These are phyloP conservation scores for Zarea fungicola DNA, from an alignment of 2,329 filamentous ascomycete genomes.

Conservation along the genomic window DNA sequence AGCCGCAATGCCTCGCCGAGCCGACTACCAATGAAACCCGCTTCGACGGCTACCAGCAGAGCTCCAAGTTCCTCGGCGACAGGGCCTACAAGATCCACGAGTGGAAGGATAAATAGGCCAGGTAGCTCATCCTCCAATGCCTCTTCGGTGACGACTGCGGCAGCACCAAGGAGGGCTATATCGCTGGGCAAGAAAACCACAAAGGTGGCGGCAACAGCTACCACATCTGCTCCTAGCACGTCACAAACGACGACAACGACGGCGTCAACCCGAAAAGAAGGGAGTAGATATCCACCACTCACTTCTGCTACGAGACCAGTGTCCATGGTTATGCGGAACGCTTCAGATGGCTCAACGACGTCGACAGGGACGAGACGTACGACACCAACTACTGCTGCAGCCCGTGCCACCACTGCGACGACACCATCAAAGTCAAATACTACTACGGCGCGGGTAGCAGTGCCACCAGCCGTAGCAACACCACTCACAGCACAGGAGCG, in stretches of 20 bases:
- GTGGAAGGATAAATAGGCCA: slow-evolving; percentile 11
- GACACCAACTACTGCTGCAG: slow-evolving; percentile 27
- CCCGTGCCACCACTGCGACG: slow-evolving; percentile 26
- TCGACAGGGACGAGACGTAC: slow-evolving; percentile 24
- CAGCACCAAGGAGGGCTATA: slow-evolving; percentile 13
- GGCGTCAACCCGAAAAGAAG: slow-evolving; percentile 19
- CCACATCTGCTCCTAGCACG: too few relatives aligned
- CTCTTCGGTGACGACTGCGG: background rate
- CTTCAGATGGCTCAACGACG: slow-evolving; percentile 13
- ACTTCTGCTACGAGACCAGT: slow-evolving; percentile 19
- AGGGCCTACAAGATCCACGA: slow-evolving; percentile 13
- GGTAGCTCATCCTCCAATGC: slow-evolving; percentile 2
- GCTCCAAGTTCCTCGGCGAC: slow-evolving; percentile 14
- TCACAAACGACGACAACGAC: too few relatives aligned
- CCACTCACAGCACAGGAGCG: slow-evolving; percentile 19
- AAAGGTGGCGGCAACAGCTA: slow-evolving; percentile 5
- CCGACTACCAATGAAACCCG: slow-evolving; percentile 44
- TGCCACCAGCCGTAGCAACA: slow-evolving; percentile 12
- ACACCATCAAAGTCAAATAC: background rate
- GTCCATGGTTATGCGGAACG: slow-evolving; percentile 22
- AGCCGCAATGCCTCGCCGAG: slow-evolving; percentile 41
- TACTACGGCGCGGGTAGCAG: background rate
- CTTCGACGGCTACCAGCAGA: slow-evolving; percentile 21
- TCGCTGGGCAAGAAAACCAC: slow-evolving; percentile 21
- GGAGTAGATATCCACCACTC: slow-evolving; percentile 29